Evolutionary conservation across 805 yeast species (phyloP).

Genomic region (Wickerhamiella cacticola): DNA sequence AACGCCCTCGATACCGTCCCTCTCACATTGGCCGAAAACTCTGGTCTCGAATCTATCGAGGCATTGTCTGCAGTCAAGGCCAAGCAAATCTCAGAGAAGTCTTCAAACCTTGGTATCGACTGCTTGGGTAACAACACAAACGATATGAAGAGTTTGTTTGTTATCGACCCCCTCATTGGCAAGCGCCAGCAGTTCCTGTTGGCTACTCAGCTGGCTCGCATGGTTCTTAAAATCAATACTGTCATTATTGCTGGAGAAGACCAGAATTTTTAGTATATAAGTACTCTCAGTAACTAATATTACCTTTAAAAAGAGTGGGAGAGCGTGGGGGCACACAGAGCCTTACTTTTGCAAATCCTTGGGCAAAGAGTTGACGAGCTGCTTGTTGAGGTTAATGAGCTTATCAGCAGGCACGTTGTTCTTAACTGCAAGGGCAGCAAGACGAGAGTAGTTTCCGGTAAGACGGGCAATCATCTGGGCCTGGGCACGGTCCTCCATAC

Average conservation of each 20-base stretch:
- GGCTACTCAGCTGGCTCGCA: slow-evolving; percentile 95
- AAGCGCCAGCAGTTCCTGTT: slow-evolving; percentile 89
- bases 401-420: slow-evolving; percentile 17
- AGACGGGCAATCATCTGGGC: slow-evolving; percentile 16
- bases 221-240: slow-evolving; percentile 94
- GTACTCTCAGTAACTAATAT: not conserved
- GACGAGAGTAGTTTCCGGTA: slow-evolving; percentile 20
- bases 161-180: slow-evolving; percentile 93
- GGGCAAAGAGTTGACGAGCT: slow-evolving; percentile 15
- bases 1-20: slow-evolving; percentile 85
- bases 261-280: slow-evolving; percentile 6
- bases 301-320: not conserved
- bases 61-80: slow-evolving; percentile 74
- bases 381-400: slow-evolving; percentile 18
- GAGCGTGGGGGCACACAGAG: not conserved
- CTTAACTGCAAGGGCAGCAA: slow-evolving; percentile 16
- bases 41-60: slow-evolving; percentile 90
- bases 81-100: slow-evolving; percentile 63
- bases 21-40: slow-evolving; percentile 90
- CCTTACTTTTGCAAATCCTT: slow-evolving; percentile 7
- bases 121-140: slow-evolving; percentile 79
- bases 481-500: slow-evolving; percentile 16
- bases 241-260: slow-evolving; percentile 76
- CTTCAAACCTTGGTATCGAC: slow-evolving; percentile 77
- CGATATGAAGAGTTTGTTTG: slow-evolving; percentile 89